These are phyloP conservation scores for Stephania cephalantha DNA, from an alignment of 164 flowering plant genomes.

Conservation along the genomic window DNA sequence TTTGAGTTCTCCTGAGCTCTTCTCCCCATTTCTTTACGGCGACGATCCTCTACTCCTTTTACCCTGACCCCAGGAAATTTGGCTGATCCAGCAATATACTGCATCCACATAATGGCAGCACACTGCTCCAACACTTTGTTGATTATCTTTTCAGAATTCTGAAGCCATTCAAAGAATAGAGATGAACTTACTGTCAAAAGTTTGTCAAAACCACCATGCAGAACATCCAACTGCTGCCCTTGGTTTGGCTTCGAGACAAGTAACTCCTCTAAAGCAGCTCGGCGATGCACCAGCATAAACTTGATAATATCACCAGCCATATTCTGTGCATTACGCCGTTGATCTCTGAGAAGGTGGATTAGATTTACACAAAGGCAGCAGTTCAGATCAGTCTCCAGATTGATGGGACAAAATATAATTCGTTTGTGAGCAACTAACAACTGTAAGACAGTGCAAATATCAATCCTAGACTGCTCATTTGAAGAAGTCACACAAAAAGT, in stretches of 20 bases:
- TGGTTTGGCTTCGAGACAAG: slow-evolving; percentile 87
- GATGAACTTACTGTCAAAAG: slow-evolving; percentile 63
- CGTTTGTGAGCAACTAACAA: slow-evolving; percentile 79
- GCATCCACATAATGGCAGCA: slow-evolving; percentile 95
- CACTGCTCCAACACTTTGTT: slow-evolving; percentile 83
- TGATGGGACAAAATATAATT: slow-evolving; percentile 86
- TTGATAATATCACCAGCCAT: slow-evolving; percentile 75
- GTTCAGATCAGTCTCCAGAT: slow-evolving; percentile 80
- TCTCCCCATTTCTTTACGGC: slow-evolving; percentile 77
- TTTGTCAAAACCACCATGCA: slow-evolving; percentile 94
- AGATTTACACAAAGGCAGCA: slow-evolving; percentile 89
- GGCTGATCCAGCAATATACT: slow-evolving; percentile 78
- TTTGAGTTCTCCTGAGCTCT: slow-evolving; percentile 62
- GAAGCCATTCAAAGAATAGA: slow-evolving; percentile 76
- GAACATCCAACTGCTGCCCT: slow-evolving; percentile 71
- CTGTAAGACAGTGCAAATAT: slow-evolving; percentile 76
- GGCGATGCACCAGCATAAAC: slow-evolving; percentile 78
- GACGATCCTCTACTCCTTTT: slow-evolving; percentile 90
- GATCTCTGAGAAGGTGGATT: slow-evolving; percentile 71
- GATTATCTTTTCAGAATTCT: slow-evolving; percentile 57
- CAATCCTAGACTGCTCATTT: slow-evolving; percentile 53
- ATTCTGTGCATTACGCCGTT: slow-evolving; percentile 51
- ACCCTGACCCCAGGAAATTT: slow-evolving; percentile 94
- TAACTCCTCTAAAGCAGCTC: slow-evolving; percentile 85
- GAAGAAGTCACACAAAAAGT: slow-evolving; percentile 22